Evolutionary conservation across 2,329 filamentous ascomycete species (phyloP).

Genomic region (Sporothrix pallida): DNA sequence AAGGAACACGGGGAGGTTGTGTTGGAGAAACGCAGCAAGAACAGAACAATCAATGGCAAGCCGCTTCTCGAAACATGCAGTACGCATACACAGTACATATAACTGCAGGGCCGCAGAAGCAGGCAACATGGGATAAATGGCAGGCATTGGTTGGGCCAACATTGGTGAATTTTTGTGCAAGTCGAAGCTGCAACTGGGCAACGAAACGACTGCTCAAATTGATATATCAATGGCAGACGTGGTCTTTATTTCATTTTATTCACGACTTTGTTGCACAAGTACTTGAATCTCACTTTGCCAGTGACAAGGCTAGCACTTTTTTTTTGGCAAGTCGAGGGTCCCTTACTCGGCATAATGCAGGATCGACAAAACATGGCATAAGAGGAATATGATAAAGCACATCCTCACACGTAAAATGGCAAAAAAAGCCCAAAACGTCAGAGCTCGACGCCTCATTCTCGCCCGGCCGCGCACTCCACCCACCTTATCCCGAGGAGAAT

Average conservation of each 20-base stretch:
- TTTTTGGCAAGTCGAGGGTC: neutral
- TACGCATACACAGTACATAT: too few relatives aligned
- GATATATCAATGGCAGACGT: neutral
- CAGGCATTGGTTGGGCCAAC: neutral
- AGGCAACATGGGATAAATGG: slow-evolving; percentile 15
- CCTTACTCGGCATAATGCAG: slow-evolving; percentile 22
- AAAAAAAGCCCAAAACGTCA: neutral
- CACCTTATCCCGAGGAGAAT: slow-evolving; percentile 20
- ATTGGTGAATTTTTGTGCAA: neutral
- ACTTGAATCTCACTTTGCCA: too few relatives aligned
- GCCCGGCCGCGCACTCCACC: neutral
- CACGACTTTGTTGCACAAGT: too few relatives aligned
- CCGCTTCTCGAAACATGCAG: slow-evolving; percentile 2
- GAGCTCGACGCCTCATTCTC: too few relatives aligned
- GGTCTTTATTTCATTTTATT: neutral
- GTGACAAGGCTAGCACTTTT: neutral
- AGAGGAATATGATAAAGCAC: neutral
- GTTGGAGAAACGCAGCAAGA: neutral
- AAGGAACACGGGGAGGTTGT: slow-evolving; percentile 4
- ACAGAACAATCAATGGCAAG: neutral
- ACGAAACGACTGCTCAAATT: neutral
- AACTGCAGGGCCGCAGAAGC: slow-evolving; percentile 9
- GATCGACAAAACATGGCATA: slow-evolving; percentile 29
- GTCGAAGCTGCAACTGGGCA: neutral
- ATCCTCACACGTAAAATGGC: neutral